Evolutionary conservation across 306 rosid genomes (phyloP), one percentile per base, ranked within the genome.

Genomic region (cucumber (Cucumis sativus)): DNA sequence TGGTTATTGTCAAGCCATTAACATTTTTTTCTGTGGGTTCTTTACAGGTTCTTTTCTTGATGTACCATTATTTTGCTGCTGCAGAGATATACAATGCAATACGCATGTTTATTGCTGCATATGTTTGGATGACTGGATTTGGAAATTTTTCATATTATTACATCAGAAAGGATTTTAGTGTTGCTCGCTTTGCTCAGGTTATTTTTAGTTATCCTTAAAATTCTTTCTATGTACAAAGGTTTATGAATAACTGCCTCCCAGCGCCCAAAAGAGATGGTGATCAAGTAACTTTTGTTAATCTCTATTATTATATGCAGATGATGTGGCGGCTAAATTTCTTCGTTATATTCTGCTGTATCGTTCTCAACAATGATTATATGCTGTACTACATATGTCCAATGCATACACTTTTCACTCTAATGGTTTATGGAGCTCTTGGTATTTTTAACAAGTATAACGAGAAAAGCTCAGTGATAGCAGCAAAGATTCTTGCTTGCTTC

Each of bases 71-170:
- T 86, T 96, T 96, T 83, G 97, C 97, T 84, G 98, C 97, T 54
- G 83, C 87, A 37, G 99, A 96, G 92, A 92, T 96, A 79, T 96
- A 96, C 88, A 96, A 96, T 80, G 97, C 99, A 71, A 92, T 96
- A 47, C 97, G 98, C 33, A 28, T 96, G 47, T 96, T 92, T 82
- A 96, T 96, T 88, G 99, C 99, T 77, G 98, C 98, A 30, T 96
- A 96, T 85, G 98, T 96, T 81, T 96, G 98, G 98, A 91, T 96
- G 98, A 96, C 98, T 74, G 99, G 99, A 82, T 96, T 96, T 88
- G 98, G 98, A 8, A 96, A 96, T 86, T 96, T 96, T 86, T 96
- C 99, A 77, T 96, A 96, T 81, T 96, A 96, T 84, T 96, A 96
- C 79, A 79, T 89, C 71, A 82, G 96, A 81, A 96, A 96, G 85